A percentile compares a stretch with the other conserved stretches of the same genome.
Conservation (phyloP, 192 early-diverging fungal species). For the Coemansia sp. region DNA sequence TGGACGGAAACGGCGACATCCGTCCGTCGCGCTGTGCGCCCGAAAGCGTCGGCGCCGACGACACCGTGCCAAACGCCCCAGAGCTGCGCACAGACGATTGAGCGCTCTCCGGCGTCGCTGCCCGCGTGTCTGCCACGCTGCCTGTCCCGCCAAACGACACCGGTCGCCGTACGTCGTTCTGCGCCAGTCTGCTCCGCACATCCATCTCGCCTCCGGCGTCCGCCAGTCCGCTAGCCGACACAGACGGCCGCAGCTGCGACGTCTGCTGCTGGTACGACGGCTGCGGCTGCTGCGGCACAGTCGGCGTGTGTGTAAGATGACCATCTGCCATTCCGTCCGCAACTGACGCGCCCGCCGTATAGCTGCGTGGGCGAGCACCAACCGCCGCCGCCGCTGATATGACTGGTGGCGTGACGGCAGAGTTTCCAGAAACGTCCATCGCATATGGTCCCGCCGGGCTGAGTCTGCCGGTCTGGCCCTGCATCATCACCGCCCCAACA, state of each 20-base stretch:
- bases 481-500: not conserved
- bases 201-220: not conserved
- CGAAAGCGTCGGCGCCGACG: slow-evolving; percentile 36
- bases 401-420: not conserved
- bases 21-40: slow-evolving; percentile 32
- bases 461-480: slow-evolving; percentile 1
- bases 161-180: slow-evolving; percentile 12
- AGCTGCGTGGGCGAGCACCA: slow-evolving; percentile 35
- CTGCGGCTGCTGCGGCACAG: slow-evolving; percentile 14
- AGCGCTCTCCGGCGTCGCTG: slow-evolving; percentile 1
- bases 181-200: not conserved
- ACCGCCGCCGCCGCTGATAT: not conserved
- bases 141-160: slow-evolving; percentile 36
- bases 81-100: slow-evolving; percentile 23
- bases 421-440: not conserved
- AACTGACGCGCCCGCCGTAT: slow-evolving; percentile 20
- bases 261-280: not conserved
- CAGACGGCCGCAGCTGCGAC: not conserved
- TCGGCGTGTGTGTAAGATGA: not conserved
- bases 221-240: not conserved
- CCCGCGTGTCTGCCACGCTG: slow-evolving; percentile 1
- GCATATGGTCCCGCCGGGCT: not conserved
- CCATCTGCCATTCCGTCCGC: not conserved
- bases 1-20: slow-evolving; percentile 55
- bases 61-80: slow-evolving; percentile 34